Conservation (phyloP, 208 protist genomes). For the Trypanosoma lewisi region DNA sequence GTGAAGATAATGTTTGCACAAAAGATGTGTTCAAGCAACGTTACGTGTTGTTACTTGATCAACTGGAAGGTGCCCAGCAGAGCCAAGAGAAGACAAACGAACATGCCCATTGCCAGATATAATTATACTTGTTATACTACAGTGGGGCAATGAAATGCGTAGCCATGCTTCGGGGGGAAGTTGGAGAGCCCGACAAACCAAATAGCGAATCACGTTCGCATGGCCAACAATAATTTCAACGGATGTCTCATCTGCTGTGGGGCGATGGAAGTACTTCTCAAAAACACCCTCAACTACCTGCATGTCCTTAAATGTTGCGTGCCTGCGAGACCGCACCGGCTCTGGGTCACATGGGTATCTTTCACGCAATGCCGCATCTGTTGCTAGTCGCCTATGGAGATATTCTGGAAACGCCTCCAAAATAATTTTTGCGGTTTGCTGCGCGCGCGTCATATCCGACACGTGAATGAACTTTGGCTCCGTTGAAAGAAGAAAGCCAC, state of each 20-base stretch:
- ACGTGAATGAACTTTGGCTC: conserved; percentile 43
- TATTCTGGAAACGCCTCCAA: conserved; percentile 35
- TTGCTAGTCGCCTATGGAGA: conserved; percentile 25
- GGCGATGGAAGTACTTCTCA: conserved; percentile 69
- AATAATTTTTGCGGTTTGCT: conserved; percentile 59
- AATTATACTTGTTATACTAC: conserved; percentile 59
- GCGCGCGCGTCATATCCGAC: conserved; percentile 59
- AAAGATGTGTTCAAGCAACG: conserved; percentile 26
- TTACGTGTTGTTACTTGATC: conserved; percentile 56
- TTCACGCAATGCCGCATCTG: conserved; percentile 51
- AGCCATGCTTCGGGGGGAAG: conserved; percentile 82
- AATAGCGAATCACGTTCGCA: conserved; percentile 87
- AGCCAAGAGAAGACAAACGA: conserved; percentile 39
- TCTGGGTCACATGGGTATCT: conserved; percentile 61
- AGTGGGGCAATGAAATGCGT: conserved; percentile 65
- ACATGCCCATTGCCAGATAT: conserved; percentile 60
- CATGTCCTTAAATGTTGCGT: conserved; percentile 40
- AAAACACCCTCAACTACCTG: conserved; percentile 46
- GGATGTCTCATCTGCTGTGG: conserved; percentile 31
- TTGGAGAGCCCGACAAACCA: conserved; percentile 77
- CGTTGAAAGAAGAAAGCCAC: conserved; percentile 30
- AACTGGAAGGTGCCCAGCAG: conserved; percentile 51
- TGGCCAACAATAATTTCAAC: conserved; percentile 82
- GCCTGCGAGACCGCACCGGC: conserved; percentile 17
- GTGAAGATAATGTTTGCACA: not conserved